phyloP scores from a whole-genome alignment of 2,329 filamentous ascomycete species.

The Alternaria sp. region DNA sequence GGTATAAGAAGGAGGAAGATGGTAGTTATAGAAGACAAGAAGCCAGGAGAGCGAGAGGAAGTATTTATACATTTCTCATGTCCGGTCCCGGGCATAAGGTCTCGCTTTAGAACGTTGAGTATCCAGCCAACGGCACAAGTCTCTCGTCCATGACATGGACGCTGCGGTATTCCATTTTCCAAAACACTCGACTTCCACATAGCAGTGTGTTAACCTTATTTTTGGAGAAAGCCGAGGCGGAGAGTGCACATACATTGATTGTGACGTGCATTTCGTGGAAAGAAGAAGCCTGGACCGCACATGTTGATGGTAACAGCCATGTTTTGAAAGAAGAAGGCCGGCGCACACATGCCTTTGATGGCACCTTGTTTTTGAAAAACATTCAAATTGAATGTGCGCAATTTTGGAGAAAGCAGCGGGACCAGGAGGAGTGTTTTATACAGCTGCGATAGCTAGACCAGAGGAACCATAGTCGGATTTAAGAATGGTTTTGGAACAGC shows the following conservation, averaged over 20 bases:
- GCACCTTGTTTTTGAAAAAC: too few relatives aligned
- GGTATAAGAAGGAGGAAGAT: neutral
- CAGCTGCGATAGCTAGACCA: fast-evolving
- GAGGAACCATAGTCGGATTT: neutral
- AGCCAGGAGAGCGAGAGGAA: fast-evolving
- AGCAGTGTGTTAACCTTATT: fast-evolving
- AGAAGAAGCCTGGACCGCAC: too few relatives aligned
- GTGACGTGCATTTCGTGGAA: neutral
- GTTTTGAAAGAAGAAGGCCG: too few relatives aligned
- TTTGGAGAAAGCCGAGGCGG: neutral
- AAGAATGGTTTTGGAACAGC: neutral
- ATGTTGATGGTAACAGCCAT: too few relatives aligned
- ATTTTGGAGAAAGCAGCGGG: neutral
- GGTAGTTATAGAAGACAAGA: neutral
- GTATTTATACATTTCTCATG: neutral
- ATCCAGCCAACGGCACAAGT: neutral
- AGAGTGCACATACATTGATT: neutral
- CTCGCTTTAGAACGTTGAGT: fast-evolving
- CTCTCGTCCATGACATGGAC: neutral
- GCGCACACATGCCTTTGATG: too few relatives aligned
- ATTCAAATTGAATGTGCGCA: fast-evolving
- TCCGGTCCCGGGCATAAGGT: neutral
- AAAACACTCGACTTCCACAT: neutral
- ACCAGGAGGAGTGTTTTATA: neutral
- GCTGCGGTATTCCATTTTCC: fast-evolving